Percentiles rank a stretch among this genome's conserved stretches.
Conservation (phyloP, 202 grass and related monocot species). For the Digitaria exilis region DNA sequence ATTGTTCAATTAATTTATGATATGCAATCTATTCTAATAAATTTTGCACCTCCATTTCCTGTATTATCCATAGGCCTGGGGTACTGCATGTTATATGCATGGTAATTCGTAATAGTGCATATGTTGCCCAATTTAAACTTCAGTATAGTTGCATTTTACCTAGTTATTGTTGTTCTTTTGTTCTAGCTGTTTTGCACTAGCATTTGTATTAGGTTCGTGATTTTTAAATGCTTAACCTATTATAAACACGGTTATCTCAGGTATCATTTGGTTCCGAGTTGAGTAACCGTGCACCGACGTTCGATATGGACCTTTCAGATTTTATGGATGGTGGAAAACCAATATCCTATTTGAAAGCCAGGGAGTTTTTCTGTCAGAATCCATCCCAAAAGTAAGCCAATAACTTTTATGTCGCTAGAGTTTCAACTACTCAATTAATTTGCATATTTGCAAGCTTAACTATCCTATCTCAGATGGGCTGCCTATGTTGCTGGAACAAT, state of each 20-base stretch:
- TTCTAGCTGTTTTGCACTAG: background rate
- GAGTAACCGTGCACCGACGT: conserved; percentile 88
- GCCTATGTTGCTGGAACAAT: conserved; percentile 98
- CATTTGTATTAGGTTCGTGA: background rate
- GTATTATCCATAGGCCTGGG: background rate
- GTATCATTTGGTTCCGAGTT: conserved; percentile 99
- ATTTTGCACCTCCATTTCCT: too few relatives aligned
- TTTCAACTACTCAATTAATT: conserved; percentile 8
- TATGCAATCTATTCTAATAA: too few relatives aligned
- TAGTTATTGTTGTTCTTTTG: conserved; percentile 5
- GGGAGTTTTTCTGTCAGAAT: conserved; percentile 68
- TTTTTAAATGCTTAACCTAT: background rate
- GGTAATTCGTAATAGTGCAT: background rate
- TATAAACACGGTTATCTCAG: conserved; percentile 44
- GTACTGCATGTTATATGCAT: background rate
- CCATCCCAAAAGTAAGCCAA: conserved; percentile 82
- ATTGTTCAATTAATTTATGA: too few relatives aligned
- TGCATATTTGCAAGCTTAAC: conserved; percentile 5
- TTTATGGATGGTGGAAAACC: conserved; percentile 86
- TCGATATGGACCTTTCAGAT: conserved; percentile 90
- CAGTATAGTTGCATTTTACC: background rate
- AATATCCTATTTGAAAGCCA: conserved; percentile 82
- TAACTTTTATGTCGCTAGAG: background rate
- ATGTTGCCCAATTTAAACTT: background rate
- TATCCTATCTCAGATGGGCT: conserved; percentile 75